Evolutionary conservation across 768 basidiomycete genomes (phyloP).

Genomic region (Albatrellus ellisii): DNA sequence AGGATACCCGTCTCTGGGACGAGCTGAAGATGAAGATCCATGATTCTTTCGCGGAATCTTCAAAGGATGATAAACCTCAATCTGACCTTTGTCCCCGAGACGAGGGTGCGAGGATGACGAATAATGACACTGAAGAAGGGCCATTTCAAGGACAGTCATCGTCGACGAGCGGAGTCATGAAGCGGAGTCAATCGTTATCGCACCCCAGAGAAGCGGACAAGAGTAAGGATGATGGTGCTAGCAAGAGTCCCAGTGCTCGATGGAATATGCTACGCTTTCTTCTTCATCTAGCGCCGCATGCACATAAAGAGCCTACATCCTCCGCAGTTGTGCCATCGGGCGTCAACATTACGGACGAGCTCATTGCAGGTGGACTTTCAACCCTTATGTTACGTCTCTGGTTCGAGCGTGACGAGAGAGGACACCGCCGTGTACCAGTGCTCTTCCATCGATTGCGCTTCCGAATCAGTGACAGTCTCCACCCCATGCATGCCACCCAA

Average conservation of each 20-base stretch:
- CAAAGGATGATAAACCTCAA: not conserved
- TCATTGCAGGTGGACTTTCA: slow-evolving; percentile 69
- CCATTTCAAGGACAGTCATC: not conserved
- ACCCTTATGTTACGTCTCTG: slow-evolving; percentile 68
- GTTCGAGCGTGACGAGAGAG: slow-evolving; percentile 81
- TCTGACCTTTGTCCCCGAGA: not conserved
- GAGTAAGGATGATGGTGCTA: slow-evolving; percentile 13
- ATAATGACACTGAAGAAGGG: not conserved
- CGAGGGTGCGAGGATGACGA: not conserved
- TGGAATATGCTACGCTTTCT: slow-evolving; percentile 60
- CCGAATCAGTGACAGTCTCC: slow-evolving; percentile 74
- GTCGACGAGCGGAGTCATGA: no score
- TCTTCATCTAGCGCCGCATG: slow-evolving; percentile 31
- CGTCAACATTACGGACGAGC: slow-evolving; percentile 73
- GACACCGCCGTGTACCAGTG: slow-evolving; percentile 65
- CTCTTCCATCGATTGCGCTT: slow-evolving; percentile 73
- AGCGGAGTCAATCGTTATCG: not conserved
- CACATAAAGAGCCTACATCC: slow-evolving; percentile 20
- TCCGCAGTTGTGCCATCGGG: slow-evolving; percentile 36
- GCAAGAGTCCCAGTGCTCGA: slow-evolving; percentile 22
- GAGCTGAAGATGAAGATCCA: slow-evolving; percentile 34
- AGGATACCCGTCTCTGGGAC: slow-evolving; percentile 27
- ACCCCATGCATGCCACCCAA: slow-evolving; percentile 64
- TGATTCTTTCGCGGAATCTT: slow-evolving; percentile 25
- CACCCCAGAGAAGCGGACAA: slow-evolving; percentile 4